phyloP scores from a whole-genome alignment of 192 early-diverging fungal genomes.

The Entomortierella parvispora region DNA sequence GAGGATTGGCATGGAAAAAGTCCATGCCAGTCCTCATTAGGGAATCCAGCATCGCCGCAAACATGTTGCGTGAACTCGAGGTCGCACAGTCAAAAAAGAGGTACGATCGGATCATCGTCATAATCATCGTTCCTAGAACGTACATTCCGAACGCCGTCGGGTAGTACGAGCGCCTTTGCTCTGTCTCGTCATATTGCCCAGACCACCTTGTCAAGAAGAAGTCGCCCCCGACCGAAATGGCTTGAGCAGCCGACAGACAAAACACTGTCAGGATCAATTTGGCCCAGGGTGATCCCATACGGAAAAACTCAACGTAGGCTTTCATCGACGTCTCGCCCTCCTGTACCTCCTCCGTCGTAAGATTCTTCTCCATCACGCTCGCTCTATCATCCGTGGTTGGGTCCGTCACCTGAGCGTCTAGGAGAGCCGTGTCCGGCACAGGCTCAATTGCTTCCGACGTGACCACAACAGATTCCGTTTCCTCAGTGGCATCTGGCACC shows the following conservation, averaged over 20 bases:
- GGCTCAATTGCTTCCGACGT: not conserved
- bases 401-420: too few species aligned
- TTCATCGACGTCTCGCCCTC: conserved; percentile 25
- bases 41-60: conserved; percentile 48
- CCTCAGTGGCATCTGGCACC: not conserved
- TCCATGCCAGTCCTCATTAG: conserved; percentile 57
- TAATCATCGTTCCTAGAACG: conserved; percentile 48
- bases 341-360: conserved; percentile 11
- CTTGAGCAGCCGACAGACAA: conserved; percentile 19
- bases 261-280: conserved; percentile 13
- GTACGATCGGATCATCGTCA: conserved; percentile 56
- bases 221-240: conserved; percentile 31
- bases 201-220: conserved; percentile 66
- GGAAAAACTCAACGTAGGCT: conserved; percentile 34
- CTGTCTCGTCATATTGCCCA: conserved; percentile 1
- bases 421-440: too few species aligned
- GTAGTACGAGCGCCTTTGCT: conserved; percentile 47
- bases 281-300: conserved; percentile 13
- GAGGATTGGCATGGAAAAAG: conserved; percentile 65
- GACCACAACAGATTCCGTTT: not conserved
- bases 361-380: conserved; percentile 13
- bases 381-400: not conserved
- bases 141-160: conserved; percentile 48
- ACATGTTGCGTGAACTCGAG: conserved; percentile 40
- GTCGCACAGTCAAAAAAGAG: conserved; percentile 28